These are phyloP conservation scores for Pseudocercospora fijiensis DNA, from an alignment of 2,329 filamentous ascomycete species.

Conservation along the genomic window DNA sequence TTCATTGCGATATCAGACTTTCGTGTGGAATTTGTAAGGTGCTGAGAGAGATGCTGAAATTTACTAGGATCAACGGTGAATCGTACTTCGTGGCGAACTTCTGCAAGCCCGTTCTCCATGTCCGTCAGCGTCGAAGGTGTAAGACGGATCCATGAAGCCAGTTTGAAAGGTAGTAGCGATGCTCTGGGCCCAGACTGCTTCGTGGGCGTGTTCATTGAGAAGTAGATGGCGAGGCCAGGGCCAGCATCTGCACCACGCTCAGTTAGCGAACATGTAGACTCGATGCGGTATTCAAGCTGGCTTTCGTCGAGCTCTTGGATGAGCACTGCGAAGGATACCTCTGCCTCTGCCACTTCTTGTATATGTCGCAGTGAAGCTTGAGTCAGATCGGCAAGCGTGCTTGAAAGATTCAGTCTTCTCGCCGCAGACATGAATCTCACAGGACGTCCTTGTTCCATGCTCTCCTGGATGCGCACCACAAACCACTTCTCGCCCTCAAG, in stretches of 20 bases:
- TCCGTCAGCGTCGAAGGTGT: constrained; percentile 11
- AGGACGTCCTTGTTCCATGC: constrained; percentile 7
- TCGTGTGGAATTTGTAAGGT: constrained; percentile 36
- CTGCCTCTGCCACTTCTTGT: constrained; percentile 42
- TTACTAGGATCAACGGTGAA: constrained; percentile 39
- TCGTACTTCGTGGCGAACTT: constrained; percentile 43
- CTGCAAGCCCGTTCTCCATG: constrained; percentile 8
- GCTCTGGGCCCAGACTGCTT: not conserved
- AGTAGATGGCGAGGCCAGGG: constrained; percentile 11
- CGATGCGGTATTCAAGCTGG: constrained; percentile 28
- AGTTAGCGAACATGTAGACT: constrained; percentile 19
- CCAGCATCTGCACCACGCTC: not conserved
- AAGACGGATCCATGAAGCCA: constrained; percentile 17
- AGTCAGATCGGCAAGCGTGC: not conserved
- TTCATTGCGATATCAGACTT: constrained; percentile 65
- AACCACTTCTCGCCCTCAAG: constrained; percentile 77
- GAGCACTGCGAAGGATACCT: constrained; percentile 35
- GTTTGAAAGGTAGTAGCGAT: not conserved
- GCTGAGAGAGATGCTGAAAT: constrained; percentile 41
- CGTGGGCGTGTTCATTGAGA: constrained; percentile 5
- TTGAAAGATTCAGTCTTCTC: constrained; percentile 13
- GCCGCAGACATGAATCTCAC: constrained; percentile 25
- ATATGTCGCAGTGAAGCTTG: constrained; percentile 35
- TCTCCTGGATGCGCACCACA: constrained; percentile 63
- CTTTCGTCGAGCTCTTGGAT: constrained; percentile 27